These are phyloP conservation scores for Leucaena leucocephala DNA, from an alignment of 306 rosid species.

Conservation along the genomic window DNA sequence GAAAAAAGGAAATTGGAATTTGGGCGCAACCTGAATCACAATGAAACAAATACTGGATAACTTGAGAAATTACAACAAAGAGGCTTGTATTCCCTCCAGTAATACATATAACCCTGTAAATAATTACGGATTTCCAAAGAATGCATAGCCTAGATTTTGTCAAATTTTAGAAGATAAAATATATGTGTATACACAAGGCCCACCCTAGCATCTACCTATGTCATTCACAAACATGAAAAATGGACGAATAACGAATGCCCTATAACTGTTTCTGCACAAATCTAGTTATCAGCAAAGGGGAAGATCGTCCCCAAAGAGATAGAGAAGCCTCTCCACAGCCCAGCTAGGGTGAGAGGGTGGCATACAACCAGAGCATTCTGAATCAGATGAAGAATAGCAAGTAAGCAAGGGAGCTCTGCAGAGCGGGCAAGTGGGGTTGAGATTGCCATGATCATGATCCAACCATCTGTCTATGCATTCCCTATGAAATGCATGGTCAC, in stretches of 20 bases:
- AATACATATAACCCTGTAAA: not conserved
- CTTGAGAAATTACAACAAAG: not conserved
- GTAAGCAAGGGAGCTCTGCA: slow-evolving; percentile 71
- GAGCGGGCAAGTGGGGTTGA: slow-evolving; percentile 65
- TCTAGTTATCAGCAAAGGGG: slow-evolving; percentile 24
- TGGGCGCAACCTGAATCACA: not conserved
- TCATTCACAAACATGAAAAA: slow-evolving; percentile 4
- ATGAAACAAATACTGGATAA: not conserved
- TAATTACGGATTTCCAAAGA: slow-evolving; percentile 17
- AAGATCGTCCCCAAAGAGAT: slow-evolving; percentile 84
- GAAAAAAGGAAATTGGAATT: not conserved
- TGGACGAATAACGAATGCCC: slow-evolving; percentile 40
- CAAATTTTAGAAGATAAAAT: not conserved
- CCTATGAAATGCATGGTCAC: slow-evolving; percentile 73
- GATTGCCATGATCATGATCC: slow-evolving; percentile 53
- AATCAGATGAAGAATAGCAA: slow-evolving; percentile 37
- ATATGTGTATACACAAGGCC: slow-evolving; percentile 11
- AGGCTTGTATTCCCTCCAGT: not conserved
- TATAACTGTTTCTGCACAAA: not conserved
- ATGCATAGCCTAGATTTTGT: not conserved
- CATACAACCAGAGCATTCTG: slow-evolving; percentile 35
- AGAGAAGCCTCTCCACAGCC: slow-evolving; percentile 85
- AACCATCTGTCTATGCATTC: slow-evolving; percentile 85
- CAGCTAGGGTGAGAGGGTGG: slow-evolving; percentile 69
- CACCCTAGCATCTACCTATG: not conserved